Percentiles rank a stretch among this genome's conserved stretches.
Evolutionary conservation across 305 asterid species (phyloP).

Genomic region (Rubia peregrina): DNA sequence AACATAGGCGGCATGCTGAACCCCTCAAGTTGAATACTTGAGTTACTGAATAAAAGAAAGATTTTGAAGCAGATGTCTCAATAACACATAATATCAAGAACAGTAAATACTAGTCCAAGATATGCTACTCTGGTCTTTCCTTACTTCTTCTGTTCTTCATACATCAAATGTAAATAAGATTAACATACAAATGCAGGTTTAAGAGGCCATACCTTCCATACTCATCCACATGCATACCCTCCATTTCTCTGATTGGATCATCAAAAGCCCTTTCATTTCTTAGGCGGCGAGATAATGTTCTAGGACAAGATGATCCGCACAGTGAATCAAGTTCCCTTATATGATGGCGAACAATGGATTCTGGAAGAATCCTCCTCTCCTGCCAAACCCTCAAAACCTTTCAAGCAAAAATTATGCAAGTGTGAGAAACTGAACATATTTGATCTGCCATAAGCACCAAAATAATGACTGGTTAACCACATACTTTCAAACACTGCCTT

Average conservation of each 20-base stretch:
- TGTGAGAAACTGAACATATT: conserved; percentile 7
- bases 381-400: conserved; percentile 96
- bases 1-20: conserved; percentile 84
- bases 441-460: neutral
- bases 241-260: conserved; percentile 89
- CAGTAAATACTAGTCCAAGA: neutral
- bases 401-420: conserved; percentile 17
- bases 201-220: conserved; percentile 65
- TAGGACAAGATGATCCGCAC: conserved; percentile 53
- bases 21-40: conserved; percentile 82
- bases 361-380: conserved; percentile 81
- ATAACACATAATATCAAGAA: neutral
- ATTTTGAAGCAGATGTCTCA: conserved; percentile 14
- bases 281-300: conserved; percentile 51
- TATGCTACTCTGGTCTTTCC: neutral
- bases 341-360: conserved; percentile 64
- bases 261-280: conserved; percentile 81
- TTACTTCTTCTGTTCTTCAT: neutral
- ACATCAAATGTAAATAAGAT: neutral
- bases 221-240: conserved; percentile 89
- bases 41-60: conserved; percentile 53
- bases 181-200: conserved; percentile 7
- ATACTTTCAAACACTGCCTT: conserved; percentile 84
- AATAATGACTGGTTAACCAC: conserved; percentile 18
- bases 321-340: conserved; percentile 79